A percentile compares a stretch with the other conserved stretches of the same genome.
Evolutionary conservation across 1,139 yeast genomes (phyloP).

Genomic region (Scheffersomyces parashehatae): DNA sequence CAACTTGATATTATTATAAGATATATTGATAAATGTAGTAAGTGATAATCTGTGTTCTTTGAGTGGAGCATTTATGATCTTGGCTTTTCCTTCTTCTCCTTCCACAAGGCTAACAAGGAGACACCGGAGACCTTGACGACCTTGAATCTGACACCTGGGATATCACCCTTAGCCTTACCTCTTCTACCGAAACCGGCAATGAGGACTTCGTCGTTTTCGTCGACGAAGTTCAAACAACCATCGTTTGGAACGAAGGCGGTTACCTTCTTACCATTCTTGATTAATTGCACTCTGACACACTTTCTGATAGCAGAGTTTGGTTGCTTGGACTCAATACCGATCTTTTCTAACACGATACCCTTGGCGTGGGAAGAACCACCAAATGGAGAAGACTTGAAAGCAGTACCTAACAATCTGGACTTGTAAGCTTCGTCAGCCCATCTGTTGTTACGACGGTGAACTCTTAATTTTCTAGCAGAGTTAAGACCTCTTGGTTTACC

Average conservation of each 20-base stretch:
- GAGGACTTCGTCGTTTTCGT: slow-evolving; percentile 99
- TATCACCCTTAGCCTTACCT: slow-evolving; percentile 99
- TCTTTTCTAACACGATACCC: slow-evolving; percentile 99
- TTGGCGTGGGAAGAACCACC: slow-evolving; percentile 99
- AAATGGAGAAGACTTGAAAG: slow-evolving; percentile 99
- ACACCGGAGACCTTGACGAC: slow-evolving; percentile 99
- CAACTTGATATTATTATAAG: background rate
- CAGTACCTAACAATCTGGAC: slow-evolving; percentile 98
- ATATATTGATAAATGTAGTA: background rate
- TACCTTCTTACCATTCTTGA: slow-evolving; percentile 99
- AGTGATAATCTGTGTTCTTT: background rate
- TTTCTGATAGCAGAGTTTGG: slow-evolving; percentile 99
- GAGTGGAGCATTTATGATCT: slow-evolving; percentile 68
- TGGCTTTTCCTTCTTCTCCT: slow-evolving; percentile 99
- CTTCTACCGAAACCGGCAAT: slow-evolving; percentile 99
- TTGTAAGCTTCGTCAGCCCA: slow-evolving; percentile 99
- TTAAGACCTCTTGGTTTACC: slow-evolving; percentile 98
- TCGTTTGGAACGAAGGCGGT: slow-evolving; percentile 99
- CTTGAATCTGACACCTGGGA: slow-evolving; percentile 99
- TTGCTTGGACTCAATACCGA: slow-evolving; percentile 99
- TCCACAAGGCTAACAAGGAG: slow-evolving; percentile 99
- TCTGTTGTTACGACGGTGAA: slow-evolving; percentile 99
- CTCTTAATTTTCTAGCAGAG: slow-evolving; percentile 99
- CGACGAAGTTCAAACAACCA: slow-evolving; percentile 99
- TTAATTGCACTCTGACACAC: slow-evolving; percentile 99